These are phyloP conservation scores for Eucalyptus curtisii DNA, from an alignment of 345 rosid genomes.

Conservation along the genomic window DNA sequence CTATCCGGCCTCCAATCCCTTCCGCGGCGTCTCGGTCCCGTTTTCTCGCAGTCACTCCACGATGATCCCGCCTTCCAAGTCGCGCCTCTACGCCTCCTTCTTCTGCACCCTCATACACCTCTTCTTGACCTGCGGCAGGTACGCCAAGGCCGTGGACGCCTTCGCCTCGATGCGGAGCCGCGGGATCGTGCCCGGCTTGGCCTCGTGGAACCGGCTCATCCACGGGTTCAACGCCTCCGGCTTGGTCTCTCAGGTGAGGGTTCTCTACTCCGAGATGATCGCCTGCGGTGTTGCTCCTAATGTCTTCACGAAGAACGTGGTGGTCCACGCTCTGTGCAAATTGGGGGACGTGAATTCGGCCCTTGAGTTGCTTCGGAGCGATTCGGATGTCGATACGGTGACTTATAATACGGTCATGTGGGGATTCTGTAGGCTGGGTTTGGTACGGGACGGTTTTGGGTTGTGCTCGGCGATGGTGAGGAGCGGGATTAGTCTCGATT, in stretches of 20 bases:
- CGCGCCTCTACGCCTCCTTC: slow-evolving; percentile 33
- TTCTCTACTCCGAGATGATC: slow-evolving; percentile 57
- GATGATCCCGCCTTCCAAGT: not conserved
- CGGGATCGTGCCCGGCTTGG: slow-evolving; percentile 29
- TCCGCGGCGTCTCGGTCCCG: not conserved
- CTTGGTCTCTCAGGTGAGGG: slow-evolving; percentile 56
- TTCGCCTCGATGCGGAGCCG: slow-evolving; percentile 49
- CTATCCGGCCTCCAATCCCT: not conserved
- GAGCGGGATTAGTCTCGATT: slow-evolving; percentile 43
- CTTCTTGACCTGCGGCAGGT: slow-evolving; percentile 51
- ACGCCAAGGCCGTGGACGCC: slow-evolving; percentile 39
- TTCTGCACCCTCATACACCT: slow-evolving; percentile 65
- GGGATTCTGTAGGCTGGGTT: slow-evolving; percentile 69
- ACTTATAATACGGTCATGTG: slow-evolving; percentile 68
- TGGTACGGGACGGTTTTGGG: slow-evolving; percentile 43
- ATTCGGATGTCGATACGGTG: slow-evolving; percentile 38
- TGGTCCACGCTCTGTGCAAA: slow-evolving; percentile 81
- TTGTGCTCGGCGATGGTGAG: slow-evolving; percentile 69
- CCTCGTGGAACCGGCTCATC: slow-evolving; percentile 50
- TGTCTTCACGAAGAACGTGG: slow-evolving; percentile 52
- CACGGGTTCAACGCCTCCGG: slow-evolving; percentile 48
- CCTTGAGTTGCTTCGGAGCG: slow-evolving; percentile 44
- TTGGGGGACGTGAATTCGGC: slow-evolving; percentile 46
- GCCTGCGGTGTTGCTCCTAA: slow-evolving; percentile 44
- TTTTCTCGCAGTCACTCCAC: not conserved